Base-by-base conservation (phyloP, 768 basidiomycete genomes). In the Mycena vitilis region DNA sequence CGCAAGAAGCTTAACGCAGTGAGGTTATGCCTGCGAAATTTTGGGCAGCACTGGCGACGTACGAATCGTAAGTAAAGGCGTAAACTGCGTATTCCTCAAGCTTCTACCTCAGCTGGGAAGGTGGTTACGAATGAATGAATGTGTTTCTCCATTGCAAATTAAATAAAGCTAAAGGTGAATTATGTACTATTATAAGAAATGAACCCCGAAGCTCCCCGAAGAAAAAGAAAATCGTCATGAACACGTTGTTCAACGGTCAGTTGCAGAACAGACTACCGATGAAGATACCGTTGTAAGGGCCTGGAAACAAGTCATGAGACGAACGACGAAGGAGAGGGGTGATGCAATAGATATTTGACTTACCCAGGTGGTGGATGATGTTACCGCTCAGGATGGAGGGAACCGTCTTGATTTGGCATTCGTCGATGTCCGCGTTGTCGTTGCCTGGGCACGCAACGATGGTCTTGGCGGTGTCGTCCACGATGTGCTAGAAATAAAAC, bases 371-470 rank as follows among this genome's bases (percentile, higher is more conserved):
- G 72, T 88, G 69, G 20, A 81, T 61, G 49, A 84, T 72, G 63
- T 86, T 72, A 22, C 83, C 80, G 12, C 73, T 74, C 18, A 84
- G 63, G 60, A 89, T 72, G 66, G 80, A 82, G 7, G 85, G 81
- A 0, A 87, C 87, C 0, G 79, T 78, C 65, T 75, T 71, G 66
- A 85, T 83, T 40, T 84, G 83, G 74, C 89, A 89, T 42, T 81
- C 71, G 5, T 76, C 20, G 44, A 84, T 81, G 6, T 75, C 78
- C 4, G 76, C 79, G 63, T 88, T 85, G 72, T 90, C 87, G 54
- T 85, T 76, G 1, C 81, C 84, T 82, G 83, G 80, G 74, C 85
- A 87, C 51, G 78, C 68, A 22, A 78, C 75, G 36, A 57, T 53
- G 40, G 57, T 16, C 13, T 62, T 62, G 22, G 16, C 59, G 51